Base-by-base conservation (phyloP, 441 rosid species). In the Iberis amara region DNA sequence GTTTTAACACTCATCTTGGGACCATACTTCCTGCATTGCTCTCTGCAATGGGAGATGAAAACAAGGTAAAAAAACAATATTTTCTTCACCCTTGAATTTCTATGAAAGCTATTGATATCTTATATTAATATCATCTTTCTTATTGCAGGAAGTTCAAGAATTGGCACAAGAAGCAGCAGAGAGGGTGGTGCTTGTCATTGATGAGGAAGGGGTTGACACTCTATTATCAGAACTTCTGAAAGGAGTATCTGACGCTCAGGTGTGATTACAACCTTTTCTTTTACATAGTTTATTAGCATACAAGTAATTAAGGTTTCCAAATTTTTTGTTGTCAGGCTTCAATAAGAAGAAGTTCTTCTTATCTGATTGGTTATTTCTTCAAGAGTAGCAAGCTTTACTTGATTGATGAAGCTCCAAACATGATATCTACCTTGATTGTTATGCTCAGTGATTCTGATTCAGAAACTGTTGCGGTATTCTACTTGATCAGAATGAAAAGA, bases 401-500 rank as follows among this genome's bases (percentile, higher is more conserved):
- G 80, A 92, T 75, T 68, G 97, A 94, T 73, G 99, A 94, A 76
- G 85, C 95, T 68, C 86, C 98, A 41, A 94, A 80, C 69, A 83
- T 87, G 91, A 87, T 94, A 70, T 79, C 98, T 57, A 68, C 94
- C 45, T 73, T 94, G 74, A 81, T 94, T 68, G 61, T 94, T 57
- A 71, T 90, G 83, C 96, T 90, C 38, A 87, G 99, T 47, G 99
- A 94, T 76, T 64, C 81, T 12, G 92, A 94, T 65, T 71, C 96
- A 45, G 78, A 74, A 45, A 94, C 98, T 41, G 89, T 94, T 49
- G 68, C 56, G 73, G 99, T 94, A 85, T 49, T 60, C 66, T 36
- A 59, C 55, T 11, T 56, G 40, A 33, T 13, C 56, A 36, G 13
- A 70, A 51, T n/a, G 11, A 54, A 15, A 27, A 47, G 21, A 54